phyloP scores from a whole-genome alignment of 179 eudicot genomes.

The Pouteria campechiana region DNA sequence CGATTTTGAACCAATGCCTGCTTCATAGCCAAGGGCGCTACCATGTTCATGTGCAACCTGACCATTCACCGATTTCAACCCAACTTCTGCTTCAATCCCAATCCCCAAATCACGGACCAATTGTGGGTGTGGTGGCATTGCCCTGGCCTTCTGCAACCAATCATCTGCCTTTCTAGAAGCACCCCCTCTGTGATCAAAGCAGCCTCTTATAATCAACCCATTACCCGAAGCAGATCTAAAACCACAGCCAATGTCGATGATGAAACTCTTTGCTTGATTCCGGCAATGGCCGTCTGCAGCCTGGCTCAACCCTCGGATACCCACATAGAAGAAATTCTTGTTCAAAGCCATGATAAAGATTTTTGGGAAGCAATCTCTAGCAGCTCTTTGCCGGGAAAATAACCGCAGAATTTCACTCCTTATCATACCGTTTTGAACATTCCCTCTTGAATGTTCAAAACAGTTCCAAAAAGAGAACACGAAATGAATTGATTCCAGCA shows the following conservation, averaged over 20 bases:
- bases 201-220: slow-evolving; percentile 9
- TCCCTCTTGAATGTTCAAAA: not conserved
- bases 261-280: not conserved
- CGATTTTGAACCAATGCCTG: slow-evolving; percentile 6
- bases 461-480: not conserved
- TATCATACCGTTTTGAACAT: slow-evolving; percentile 12
- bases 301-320: not conserved
- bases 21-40: slow-evolving; percentile 11
- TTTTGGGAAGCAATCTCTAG: too few species aligned
- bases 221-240: not conserved
- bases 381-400: not conserved
- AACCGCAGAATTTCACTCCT: slow-evolving; percentile 4
- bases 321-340: too few species aligned
- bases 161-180: not conserved
- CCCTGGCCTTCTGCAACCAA: slow-evolving; percentile 19
- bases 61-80: slow-evolving; percentile 2
- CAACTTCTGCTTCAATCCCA: slow-evolving; percentile 12
- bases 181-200: slow-evolving; percentile 1
- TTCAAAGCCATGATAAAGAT: too few species aligned
- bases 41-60: slow-evolving; percentile 15
- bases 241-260: not conserved
- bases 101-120: slow-evolving; percentile 12
- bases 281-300: not conserved
- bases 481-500: too few species aligned
- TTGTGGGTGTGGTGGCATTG: slow-evolving; percentile 20